Base-by-base conservation (phyloP, 768 basidiomycete species). In the Mycena crocata region DNA sequence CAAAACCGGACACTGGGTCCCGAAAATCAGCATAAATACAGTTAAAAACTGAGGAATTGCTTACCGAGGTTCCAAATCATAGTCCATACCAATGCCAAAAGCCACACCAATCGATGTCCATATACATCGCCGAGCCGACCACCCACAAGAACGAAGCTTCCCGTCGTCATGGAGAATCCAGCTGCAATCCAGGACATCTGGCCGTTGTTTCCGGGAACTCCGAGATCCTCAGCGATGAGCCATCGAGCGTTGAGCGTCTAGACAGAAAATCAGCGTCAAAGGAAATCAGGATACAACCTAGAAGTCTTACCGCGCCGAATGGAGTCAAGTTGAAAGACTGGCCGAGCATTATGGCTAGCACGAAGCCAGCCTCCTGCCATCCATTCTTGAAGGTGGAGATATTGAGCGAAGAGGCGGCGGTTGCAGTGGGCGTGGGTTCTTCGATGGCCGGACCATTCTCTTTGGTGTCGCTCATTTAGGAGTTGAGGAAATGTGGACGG, bases 121-220 rank as follows among this genome's bases (percentile, higher is more conserved):
- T 51, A 61, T 15, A 61, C 31, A 9, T 61, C 59, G 7, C 59
- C 58, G 9, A 61, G 49, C 12, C 59, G 59, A 39, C 59, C 59
- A 30, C 59, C 59, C 3, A 61, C 59, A 3, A 61, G 48, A 32
- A 61, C 59, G n/a, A 51, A 61, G 31, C 59, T 61, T 3, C 59
- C 59, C 24, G 59, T 61, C 23, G 59, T 60, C 21, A 61, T 51
- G 9, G 59, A 61, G 35, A 61, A 61, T 10, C 49, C 50, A 1
- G 59, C 59, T 1, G 49, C 59, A 10, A 61, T 51, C 59, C 59
- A 52, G 28, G 59, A 61, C 59, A 61, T 49, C 37, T 60, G 58
- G 19, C 58, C 58, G 17, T 49, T 40, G 28, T 60, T 23, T 10
- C 37, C 37, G 5, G 58, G 37, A 5, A 58, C 57, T 17, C 57